Conservation (phyloP, 208 protist species). For the Phytomonas sp. region DNA sequence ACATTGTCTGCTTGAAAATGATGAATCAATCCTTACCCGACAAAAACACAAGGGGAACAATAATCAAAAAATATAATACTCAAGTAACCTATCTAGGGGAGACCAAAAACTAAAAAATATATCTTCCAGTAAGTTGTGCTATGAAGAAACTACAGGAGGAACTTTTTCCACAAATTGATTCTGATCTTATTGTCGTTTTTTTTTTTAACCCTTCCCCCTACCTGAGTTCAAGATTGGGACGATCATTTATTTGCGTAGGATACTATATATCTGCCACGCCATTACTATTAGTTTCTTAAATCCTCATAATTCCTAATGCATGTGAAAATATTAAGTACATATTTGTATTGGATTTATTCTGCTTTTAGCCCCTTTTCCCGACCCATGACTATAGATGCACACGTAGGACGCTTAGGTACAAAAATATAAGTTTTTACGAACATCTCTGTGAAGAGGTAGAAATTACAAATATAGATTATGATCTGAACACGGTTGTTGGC, state of each 20-base stretch:
- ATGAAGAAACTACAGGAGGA: not conserved
- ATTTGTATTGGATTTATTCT: not conserved
- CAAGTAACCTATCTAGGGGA: not conserved
- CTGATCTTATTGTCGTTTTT: slow-evolving; percentile 6
- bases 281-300: slow-evolving; percentile 10
- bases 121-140: not conserved
- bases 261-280: slow-evolving; percentile 3
- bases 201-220: not conserved
- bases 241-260: not conserved
- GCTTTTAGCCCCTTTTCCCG: not conserved
- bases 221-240: not conserved
- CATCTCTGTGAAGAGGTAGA: slow-evolving; percentile 91
- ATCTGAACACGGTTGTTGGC: slow-evolving; percentile 40
- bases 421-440: slow-evolving; percentile 80
- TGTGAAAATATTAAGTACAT: slow-evolving; percentile 4
- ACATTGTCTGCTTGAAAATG: not conserved
- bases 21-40: not conserved
- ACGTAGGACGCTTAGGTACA: slow-evolving; percentile 15
- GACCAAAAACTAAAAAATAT: not conserved
- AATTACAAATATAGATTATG: slow-evolving; percentile 88
- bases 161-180: slow-evolving; percentile 9
- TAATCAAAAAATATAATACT: slow-evolving; percentile 6
- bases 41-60: slow-evolving; percentile 6
- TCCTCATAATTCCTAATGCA: not conserved
- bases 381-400: not conserved